Evolutionary conservation across 306 rosid genomes (phyloP).

Genomic region (Hippophae rhamnoides): DNA sequence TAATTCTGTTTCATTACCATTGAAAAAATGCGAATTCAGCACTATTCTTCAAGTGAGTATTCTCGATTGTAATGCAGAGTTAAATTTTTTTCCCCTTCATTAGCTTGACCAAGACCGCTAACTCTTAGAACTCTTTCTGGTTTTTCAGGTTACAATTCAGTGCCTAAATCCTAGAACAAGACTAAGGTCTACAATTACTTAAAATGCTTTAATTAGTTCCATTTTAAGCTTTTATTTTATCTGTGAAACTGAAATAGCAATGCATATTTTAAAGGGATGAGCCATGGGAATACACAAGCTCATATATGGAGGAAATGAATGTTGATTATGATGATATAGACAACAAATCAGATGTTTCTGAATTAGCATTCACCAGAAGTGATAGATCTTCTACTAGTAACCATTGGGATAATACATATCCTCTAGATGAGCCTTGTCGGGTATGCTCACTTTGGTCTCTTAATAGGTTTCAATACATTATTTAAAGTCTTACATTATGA

Average conservation of each 20-base stretch:
- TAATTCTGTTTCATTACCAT: background rate
- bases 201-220: background rate
- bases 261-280: conserved; percentile 12
- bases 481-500: no score
- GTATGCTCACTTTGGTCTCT: no score
- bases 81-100: no score
- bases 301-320: conserved; percentile 37
- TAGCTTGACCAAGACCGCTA: no score
- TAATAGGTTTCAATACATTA: no score
- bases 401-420: conserved; percentile 18
- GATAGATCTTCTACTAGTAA: conserved; percentile 15
- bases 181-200: conserved; percentile 7
- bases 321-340: conserved; percentile 35
- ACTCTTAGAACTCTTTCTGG: background rate
- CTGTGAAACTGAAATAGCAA: background rate
- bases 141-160: conserved; percentile 10
- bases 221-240: background rate
- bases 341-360: conserved; percentile 29
- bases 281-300: conserved; percentile 16
- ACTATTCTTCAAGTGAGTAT: conserved; percentile 17
- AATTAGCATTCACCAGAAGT: conserved; percentile 27
- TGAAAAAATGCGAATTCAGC: background rate
- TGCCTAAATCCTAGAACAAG: conserved; percentile 18
- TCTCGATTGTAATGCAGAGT: no score
- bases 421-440: conserved; percentile 22